Evolutionary conservation across 176 grass and related monocot genomes (phyloP).

Genomic region (barley (Hordeum vulgare)): MorexV3_pseudomolecules_assembly NC_058518.1:495442929-495443428

Average conservation of each 20-base stretch:
- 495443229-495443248: background rate
- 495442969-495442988: background rate
- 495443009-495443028: constrained; percentile 80
- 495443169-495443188: constrained; percentile 91
- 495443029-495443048: constrained; percentile 35
- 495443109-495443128: constrained; percentile 25
- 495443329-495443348: constrained; percentile 69
- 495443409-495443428: background rate
- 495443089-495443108: background rate
- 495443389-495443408: background rate
- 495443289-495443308: constrained; percentile 69
- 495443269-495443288: background rate
- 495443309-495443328: constrained; percentile 58
- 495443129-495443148: constrained; percentile 91
- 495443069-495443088: background rate
- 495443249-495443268: background rate
- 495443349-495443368: constrained; percentile 59
- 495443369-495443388: background rate
- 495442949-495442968: background rate
- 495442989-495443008: constrained; percentile 54
- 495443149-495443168: constrained; percentile 96
- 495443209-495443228: background rate
- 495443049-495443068: background rate
- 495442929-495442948: background rate
- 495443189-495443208: constrained; percentile 28